Base-by-base conservation (phyloP, 805 yeast genomes). In the Lipomyces sp. region DNA sequence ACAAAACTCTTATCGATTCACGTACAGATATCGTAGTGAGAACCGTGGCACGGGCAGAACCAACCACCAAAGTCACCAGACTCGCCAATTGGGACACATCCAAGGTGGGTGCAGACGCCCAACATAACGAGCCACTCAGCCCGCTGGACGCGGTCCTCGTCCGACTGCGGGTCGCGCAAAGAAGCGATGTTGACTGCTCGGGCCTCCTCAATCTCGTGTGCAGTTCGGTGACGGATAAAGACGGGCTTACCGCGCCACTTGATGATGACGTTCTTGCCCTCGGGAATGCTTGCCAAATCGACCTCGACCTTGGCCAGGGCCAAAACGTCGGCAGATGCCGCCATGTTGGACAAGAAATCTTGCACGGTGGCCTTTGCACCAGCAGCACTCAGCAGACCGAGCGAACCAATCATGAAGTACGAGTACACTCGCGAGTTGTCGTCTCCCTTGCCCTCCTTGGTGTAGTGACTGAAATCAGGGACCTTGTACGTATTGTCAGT, bases 21-120 rank as follows among this genome's bases (percentile, higher is more conserved):
- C 69, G 10, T 65, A 65, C 69, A 93, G 83, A 96, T 96, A 84
- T 95, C 99, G 83, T 95, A 95, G 82, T 96, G 99, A 79, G 98
- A 94, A 87, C 99, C 99, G 86, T 96, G 99, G 85, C 99, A 95
- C 73, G 99, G 99, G 83, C 99, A 95, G 94, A 95, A 95, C 99
- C 99, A 95, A 80, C 99, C 99, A 80, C 98, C 98, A 76, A 86
- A 95, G 82, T 95, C 99, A 83, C 99, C 99, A 73, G 98, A 89
- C 84, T 95, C 98, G 80, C 99, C 99, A 77, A 95, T 95, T 74
- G 99, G 99, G 70, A 95, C 99, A 89, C 99, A 95, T 81, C 99
- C 99, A 85, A 95, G 88, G 81, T 95, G 99, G 74, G 99, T 95
- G 86, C 99, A 95, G 80, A 95, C 94, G 84, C 99, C 99, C 83